Evolutionary conservation across 345 rosid species (phyloP).

Genomic region (Salix viminalis): DNA sequence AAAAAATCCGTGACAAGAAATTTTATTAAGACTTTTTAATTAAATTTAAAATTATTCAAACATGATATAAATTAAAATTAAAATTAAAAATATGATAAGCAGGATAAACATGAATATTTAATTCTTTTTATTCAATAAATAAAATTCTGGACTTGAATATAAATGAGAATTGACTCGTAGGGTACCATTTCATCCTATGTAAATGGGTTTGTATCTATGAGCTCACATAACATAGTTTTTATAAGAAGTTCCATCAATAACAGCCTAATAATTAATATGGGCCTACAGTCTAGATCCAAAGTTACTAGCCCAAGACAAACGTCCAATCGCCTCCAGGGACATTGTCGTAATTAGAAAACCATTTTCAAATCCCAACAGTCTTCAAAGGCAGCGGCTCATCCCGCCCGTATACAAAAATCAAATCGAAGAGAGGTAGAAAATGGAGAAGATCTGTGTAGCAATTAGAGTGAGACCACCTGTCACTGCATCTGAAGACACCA

Average conservation of each 20-base stretch:
- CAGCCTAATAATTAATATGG: neutral
- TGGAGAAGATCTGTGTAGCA: conserved; percentile 96
- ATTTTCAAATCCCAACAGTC: neutral
- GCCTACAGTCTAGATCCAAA: neutral
- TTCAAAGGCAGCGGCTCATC: conserved; percentile 16
- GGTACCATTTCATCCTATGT: neutral
- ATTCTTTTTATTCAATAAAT: no score
- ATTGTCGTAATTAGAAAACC: conserved; percentile 2
- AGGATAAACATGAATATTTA: no score
- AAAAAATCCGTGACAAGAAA: no score
- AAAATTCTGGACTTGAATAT: no score
- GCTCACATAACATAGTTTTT: neutral
- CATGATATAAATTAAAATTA: no score
- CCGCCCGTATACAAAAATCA: conserved; percentile 17
- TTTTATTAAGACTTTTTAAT: no score
- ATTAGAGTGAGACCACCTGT: conserved; percentile 67
- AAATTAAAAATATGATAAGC: no score
- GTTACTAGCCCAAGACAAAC: neutral
- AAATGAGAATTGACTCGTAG: no score
- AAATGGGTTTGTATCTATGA: neutral
- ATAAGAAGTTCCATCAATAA: neutral
- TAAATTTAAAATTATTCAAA: no score
- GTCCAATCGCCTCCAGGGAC: conserved; percentile 4
- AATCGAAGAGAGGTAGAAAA: conserved; percentile 2
- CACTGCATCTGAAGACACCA: conserved; percentile 21